Conservation (phyloP, 2,329 filamentous ascomycete genomes). For the Furcasterigmium furcatum region DNA sequence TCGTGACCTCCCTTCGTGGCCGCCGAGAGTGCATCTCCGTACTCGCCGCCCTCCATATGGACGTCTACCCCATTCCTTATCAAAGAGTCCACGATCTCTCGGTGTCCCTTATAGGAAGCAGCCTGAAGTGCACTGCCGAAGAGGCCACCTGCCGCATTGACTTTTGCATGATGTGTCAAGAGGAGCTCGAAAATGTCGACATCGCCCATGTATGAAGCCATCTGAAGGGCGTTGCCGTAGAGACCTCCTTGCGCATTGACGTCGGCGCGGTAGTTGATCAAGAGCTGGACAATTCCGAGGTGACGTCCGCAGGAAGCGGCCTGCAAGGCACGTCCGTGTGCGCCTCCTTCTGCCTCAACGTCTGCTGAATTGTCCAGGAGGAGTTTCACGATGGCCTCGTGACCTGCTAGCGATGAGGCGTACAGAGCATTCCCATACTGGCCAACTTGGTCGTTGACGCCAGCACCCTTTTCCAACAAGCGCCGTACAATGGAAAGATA, state of each 20-base stretch:
- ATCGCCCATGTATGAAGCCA: too few species aligned
- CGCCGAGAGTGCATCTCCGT: conserved; percentile 7
- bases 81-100: neutral
- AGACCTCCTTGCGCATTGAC: neutral
- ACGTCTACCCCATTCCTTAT: neutral
- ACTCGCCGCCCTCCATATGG: conserved; percentile 3
- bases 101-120: neutral
- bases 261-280: neutral
- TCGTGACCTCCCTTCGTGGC: conserved; percentile 9
- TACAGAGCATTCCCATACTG: neutral
- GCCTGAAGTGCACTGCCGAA: neutral
- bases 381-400: neutral
- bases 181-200: neutral
- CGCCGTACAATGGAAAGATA: neutral
- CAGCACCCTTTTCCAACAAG: conserved; percentile 1
- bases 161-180: conserved; percentile 1
- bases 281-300: neutral
- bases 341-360: neutral
- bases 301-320: neutral
- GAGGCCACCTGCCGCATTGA: neutral
- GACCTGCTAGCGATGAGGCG: neutral
- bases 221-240: neutral
- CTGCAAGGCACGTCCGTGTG: neutral
- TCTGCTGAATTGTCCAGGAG: neutral
- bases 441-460: neutral